Base-by-base conservation (phyloP, 805 yeast species). In the Wickerhamiella azyma region DNA sequence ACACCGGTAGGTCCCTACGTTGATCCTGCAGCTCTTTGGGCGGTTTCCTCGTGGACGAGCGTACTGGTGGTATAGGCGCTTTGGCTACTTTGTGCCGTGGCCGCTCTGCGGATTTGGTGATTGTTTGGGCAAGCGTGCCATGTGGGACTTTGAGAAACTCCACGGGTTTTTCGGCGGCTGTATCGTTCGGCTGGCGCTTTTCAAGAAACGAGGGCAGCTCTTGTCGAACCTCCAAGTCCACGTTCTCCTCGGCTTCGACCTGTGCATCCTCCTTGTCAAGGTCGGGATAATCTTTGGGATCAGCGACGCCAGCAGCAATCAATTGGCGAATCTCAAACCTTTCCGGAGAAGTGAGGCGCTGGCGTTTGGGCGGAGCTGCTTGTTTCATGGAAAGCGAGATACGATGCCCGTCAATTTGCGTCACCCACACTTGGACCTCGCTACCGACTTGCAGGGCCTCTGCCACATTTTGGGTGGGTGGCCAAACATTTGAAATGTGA, bases 321-420 rank as follows among this genome's bases (percentile, higher is more conserved):
- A 88, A 64, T 58, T 88, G 96, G 29, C 82, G 69, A 43, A 84
- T 70, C 58, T 89, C 96, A 94, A 96, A 88, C 47, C 85, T 64
- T 61, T 88, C 97, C 0, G 94, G 94, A 0, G 94, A 81, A 0
- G 94, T 80, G 30, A 80, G 60, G 44, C 83, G 69, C 50, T 69
- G 64, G 50, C 62, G 66, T 7, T 48, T 51, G 10, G 52, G 53
- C 9, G 21, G 26, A 1, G 11, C 28, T 2, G 7, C 37, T 5
- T 39, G 41, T 55, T 76, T 74, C 84, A 86, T 76, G 0, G 81
- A 69, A 32, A 88, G 60, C 1, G 79, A 68, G 2, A 85, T 68
- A 36, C 53, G 53, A 7, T 56, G 50, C 41, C 65, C 66, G 9
- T 68, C 68, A 5, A 76, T 49, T 29, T 66, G 66, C 0, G 66